phyloP scores from a whole-genome alignment of 2,329 filamentous ascomycete genomes.

The Aspergillus novofumigatus region DNA sequence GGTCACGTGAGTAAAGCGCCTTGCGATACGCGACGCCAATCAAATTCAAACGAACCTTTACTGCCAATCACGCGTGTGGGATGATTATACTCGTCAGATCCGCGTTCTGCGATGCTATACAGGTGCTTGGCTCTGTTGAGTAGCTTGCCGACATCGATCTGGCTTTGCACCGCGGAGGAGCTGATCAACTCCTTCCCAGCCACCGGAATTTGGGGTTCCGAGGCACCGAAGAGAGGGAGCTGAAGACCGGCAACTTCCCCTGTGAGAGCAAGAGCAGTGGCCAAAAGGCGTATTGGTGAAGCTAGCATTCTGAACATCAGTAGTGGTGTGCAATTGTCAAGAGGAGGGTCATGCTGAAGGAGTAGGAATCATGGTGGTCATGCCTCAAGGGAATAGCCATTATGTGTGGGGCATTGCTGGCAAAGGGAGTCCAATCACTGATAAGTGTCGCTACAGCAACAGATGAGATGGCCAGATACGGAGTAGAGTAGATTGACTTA shows the following conservation, averaged over 20 bases:
- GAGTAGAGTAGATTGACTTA: too few relatives aligned
- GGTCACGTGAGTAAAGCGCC: not conserved
- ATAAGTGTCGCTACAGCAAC: too few relatives aligned
- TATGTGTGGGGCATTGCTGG: not conserved
- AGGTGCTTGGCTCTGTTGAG: constrained; percentile 57
- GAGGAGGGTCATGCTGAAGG: too few relatives aligned
- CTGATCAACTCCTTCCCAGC: constrained; percentile 40
- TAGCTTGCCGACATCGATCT: constrained; percentile 56
- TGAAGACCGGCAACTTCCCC: constrained; percentile 16
- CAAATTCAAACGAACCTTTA: constrained; percentile 51
- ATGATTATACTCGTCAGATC: constrained; percentile 59
- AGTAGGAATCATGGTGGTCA: not conserved
- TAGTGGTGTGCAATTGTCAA: not conserved
- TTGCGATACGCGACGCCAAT: not conserved
- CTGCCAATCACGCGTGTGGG: constrained; percentile 70
- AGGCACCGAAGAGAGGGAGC: constrained; percentile 11
- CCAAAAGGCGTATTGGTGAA: not conserved
- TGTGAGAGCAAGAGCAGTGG: not conserved
- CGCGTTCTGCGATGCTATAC: constrained; percentile 58
- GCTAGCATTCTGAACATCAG: not conserved
- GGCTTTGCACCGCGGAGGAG: constrained; percentile 34
- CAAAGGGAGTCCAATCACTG: not conserved
- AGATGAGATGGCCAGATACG: too few relatives aligned
- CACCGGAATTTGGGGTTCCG: constrained; percentile 14
- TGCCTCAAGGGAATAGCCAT: not conserved